phyloP scores from a whole-genome alignment of 176 grass and related monocot species.

The Themeda triandra region DNA sequence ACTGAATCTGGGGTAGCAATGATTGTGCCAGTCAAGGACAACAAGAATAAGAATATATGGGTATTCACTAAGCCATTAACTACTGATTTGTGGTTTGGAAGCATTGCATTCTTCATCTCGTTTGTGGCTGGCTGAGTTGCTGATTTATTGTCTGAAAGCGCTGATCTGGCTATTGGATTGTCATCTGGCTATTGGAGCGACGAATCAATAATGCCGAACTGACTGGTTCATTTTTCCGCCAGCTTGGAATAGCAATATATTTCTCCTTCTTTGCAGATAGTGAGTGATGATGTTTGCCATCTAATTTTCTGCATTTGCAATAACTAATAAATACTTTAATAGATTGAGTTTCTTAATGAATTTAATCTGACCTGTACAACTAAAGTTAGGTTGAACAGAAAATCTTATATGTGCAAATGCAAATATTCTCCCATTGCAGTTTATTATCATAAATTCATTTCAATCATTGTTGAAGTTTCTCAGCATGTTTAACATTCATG shows the following conservation, averaged over 20 bases:
- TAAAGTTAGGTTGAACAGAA: neutral
- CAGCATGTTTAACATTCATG: neutral
- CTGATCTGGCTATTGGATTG: no score
- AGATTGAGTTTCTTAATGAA: neutral
- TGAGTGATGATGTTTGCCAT: conserved; percentile 26
- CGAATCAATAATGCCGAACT: conserved; percentile 26
- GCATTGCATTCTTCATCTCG: conserved; percentile 52
- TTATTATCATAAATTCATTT: neutral
- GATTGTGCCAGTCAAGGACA: conserved; percentile 43
- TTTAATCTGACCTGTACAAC: neutral
- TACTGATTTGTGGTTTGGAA: conserved; percentile 46
- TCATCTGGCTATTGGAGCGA: conserved; percentile 10
- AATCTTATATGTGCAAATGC: neutral
- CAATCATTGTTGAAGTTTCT: neutral
- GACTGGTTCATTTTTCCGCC: conserved; percentile 31
- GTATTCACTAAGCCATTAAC: conserved; percentile 62
- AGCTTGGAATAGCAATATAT: conserved; percentile 52
- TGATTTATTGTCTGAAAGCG: no score
- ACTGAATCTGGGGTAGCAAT: conserved; percentile 51
- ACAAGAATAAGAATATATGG: conserved; percentile 28
- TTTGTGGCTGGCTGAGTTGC: no score
- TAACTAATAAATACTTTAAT: neutral
- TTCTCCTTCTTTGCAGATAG: conserved; percentile 57
- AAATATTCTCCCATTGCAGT: neutral
- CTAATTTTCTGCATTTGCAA: neutral